Evolutionary conservation across 208 protist species (phyloP).

Genomic region (Crithidia bombi): DNA sequence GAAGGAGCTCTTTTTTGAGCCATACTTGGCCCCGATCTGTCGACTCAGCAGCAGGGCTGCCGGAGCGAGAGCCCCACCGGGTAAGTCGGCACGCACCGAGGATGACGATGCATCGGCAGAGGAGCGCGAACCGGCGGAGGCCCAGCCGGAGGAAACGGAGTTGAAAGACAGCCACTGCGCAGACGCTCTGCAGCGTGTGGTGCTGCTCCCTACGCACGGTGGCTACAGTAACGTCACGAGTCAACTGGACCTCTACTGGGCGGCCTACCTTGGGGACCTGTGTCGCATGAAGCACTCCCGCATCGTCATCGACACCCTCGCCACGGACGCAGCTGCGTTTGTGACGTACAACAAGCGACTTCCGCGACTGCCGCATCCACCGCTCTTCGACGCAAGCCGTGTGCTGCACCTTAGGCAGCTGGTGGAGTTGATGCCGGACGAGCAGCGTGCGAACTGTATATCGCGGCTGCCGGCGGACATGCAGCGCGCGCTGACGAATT

Average conservation of each 20-base stretch:
- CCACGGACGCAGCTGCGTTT: constrained; percentile 37
- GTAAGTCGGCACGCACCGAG: constrained; percentile 2
- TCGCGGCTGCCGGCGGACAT: constrained; percentile 14
- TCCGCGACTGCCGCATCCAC: constrained; percentile 64
- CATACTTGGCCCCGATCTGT: constrained; percentile 40
- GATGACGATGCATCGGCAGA: not conserved
- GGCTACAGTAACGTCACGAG: constrained; percentile 83
- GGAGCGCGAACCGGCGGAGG: not conserved
- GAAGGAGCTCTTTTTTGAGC: constrained; percentile 41
- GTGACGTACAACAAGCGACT: constrained; percentile 39
- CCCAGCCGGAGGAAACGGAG: not conserved
- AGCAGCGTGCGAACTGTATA: constrained; percentile 2
- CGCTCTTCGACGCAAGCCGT: constrained; percentile 55
- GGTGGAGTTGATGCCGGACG: not conserved
- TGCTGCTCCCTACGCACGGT: constrained; percentile 77
- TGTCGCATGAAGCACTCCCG: constrained; percentile 62
- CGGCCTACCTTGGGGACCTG: constrained; percentile 57
- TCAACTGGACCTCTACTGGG: constrained; percentile 84
- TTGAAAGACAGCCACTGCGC: not conserved
- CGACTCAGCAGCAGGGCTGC: not conserved
- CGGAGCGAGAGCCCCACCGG: not conserved
- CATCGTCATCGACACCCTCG: constrained; percentile 49
- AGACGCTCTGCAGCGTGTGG: constrained; percentile 36
- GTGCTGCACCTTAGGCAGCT: constrained; percentile 46
- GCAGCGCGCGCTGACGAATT: constrained; percentile 12